Conservation (phyloP, 2,329 filamentous ascomycete genomes). For the Camillea tinctor region DNA sequence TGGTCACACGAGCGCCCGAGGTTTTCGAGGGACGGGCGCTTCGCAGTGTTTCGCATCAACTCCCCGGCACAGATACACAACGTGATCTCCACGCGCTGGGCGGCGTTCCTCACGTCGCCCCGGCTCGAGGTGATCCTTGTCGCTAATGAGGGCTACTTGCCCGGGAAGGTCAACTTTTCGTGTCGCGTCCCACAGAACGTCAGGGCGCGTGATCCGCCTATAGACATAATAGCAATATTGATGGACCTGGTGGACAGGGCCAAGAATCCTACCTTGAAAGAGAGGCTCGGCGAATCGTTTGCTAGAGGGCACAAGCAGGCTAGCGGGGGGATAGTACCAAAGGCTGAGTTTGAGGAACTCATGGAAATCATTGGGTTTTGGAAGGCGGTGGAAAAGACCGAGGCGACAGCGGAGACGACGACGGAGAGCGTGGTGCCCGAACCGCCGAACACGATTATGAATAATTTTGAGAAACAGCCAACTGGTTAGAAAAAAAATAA, state of each 20-base stretch:
- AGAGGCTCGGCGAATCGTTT: conserved; percentile 61
- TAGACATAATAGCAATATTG: conserved; percentile 62
- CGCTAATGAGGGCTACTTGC: conserved; percentile 65
- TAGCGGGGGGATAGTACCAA: conserved; percentile 62
- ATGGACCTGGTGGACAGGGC: conserved; percentile 47
- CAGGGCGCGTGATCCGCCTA: conserved; percentile 49
- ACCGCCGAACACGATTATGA: conserved; percentile 55
- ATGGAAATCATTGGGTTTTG: conserved; percentile 58
- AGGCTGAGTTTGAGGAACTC: conserved; percentile 63
- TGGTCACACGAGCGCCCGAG: conserved; percentile 62
- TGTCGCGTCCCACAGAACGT: conserved; percentile 61
- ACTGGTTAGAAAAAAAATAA: conserved; percentile 3
- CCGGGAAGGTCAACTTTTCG: conserved; percentile 64
- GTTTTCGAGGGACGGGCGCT: conserved; percentile 60
- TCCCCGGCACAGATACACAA: conserved; percentile 64
- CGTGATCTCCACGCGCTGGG: conserved; percentile 66
- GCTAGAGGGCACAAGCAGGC: conserved; percentile 67
- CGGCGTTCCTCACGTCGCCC: conserved; percentile 56
- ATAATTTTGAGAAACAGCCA: conserved; percentile 50
- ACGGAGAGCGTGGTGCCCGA: conserved; percentile 23
- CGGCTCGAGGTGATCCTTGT: conserved; percentile 63
- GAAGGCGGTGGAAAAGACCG: conserved; percentile 38
- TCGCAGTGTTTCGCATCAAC: conserved; percentile 62
- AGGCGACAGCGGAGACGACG: neutral
- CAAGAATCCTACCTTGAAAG: conserved; percentile 37